Base-by-base conservation (phyloP, 208 protist genomes). In the Acanthamoeba healyi region DNA sequence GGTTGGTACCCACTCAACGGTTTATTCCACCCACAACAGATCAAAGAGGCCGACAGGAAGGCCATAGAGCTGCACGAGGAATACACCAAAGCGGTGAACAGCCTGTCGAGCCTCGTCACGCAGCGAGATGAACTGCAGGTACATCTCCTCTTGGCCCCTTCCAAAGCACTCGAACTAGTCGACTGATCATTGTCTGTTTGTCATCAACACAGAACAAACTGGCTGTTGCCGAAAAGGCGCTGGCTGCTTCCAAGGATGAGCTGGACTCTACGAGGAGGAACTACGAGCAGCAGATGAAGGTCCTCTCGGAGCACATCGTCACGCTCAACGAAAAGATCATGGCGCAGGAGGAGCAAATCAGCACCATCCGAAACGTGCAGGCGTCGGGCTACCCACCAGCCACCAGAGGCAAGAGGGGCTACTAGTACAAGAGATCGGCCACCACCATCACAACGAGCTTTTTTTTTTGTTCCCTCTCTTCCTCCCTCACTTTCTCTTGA, bases 241-340 rank as follows among this genome's bases (percentile, higher is more conserved):
- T 82, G n/a, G 38, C 17, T 22, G 72, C 72, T 6, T 42, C 42
- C 38, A 82, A 82, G 72, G 72, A 82, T 32, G 72, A 82, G 72
- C n/a, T 82, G 72, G 72, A 82, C 19, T 51, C 42, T 15, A 82
- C 72, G 17, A 6, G 72, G 38, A 38, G 7, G 10, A 42, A 82
- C 34, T 82, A 82, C 38, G 72, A 82, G 26, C 38, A 24, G 12
- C 72, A 82, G 72, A 82, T 82, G 72, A 82, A 51, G 42, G 42
- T 82, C 38, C 42, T 82, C 36, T 82, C 72, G 72, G 72, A 82
- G 72, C 72, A 82, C 26, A 6, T 82, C 36, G 72, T 51, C 9
- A 82, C 38, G 14, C 42, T 82, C 38, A 82, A 82, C 72, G 72
- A 82, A 24, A 82, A 82, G 72, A 54, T 82, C 24, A 82, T 82